Evolutionary conservation across 2,329 filamentous ascomycete genomes (phyloP).

Genomic region (Aspergillus novoparasiticus): DNA sequence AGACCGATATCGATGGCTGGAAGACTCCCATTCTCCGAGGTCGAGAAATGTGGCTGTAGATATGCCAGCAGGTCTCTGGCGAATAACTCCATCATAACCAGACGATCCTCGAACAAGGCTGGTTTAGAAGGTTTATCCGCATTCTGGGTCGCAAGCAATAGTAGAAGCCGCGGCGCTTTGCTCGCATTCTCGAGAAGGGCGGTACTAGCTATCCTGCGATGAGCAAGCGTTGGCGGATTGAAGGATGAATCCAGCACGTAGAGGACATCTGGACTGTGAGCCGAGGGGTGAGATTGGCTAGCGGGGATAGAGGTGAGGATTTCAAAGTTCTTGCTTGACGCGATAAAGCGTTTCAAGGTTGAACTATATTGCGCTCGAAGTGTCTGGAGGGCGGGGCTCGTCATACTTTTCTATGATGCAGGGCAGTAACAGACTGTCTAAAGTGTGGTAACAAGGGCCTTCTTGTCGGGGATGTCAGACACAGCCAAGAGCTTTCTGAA

Average conservation of each 20-base stretch:
- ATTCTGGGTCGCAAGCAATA: conserved; percentile 66
- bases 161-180: conserved; percentile 49
- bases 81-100: conserved; percentile 53
- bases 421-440: not conserved
- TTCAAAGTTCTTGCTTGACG: conserved; percentile 40
- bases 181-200: conserved; percentile 48
- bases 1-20: conserved; percentile 50
- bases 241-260: conserved; percentile 69
- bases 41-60: conserved; percentile 22
- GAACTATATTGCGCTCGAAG: conserved; percentile 43
- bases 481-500: not conserved
- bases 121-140: conserved; percentile 62
- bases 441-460: not conserved
- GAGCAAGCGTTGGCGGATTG: conserved; percentile 65
- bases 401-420: conserved; percentile 7
- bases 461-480: not conserved
- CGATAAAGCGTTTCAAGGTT: conserved; percentile 47
- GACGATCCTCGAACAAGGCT: conserved; percentile 50
- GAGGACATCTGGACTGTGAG: conserved; percentile 41
- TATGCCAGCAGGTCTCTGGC: conserved; percentile 45
- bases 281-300: conserved; percentile 16
- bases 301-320: conserved; percentile 30
- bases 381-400: conserved; percentile 25
- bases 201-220: conserved; percentile 57
- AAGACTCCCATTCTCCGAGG: conserved; percentile 15